phyloP scores from a whole-genome alignment of 176 grass and related monocot genomes.

The Echinochloa phyllopogon region DNA sequence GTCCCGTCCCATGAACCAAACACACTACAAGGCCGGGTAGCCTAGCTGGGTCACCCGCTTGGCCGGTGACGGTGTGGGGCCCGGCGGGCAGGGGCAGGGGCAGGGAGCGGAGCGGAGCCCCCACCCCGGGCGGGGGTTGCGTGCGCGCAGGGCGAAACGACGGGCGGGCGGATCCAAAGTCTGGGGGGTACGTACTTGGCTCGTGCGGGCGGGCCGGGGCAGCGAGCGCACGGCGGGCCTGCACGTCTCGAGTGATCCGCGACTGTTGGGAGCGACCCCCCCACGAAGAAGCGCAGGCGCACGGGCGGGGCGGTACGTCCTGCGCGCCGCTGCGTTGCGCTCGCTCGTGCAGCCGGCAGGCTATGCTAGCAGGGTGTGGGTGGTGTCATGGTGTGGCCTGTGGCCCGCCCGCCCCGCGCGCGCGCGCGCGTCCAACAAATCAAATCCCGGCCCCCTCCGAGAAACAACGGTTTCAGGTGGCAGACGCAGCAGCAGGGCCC shows the following conservation, averaged over 20 bases:
- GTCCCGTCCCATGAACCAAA: too few relatives aligned
- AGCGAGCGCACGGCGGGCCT: not conserved
- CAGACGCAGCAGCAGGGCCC: not conserved
- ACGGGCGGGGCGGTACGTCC: slow-evolving; percentile 6
- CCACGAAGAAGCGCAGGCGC: not conserved
- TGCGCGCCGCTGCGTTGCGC: not conserved
- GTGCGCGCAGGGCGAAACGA: not conserved
- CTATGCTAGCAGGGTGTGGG: not conserved
- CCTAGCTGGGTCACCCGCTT: not conserved
- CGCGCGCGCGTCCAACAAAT: not conserved
- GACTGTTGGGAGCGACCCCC: slow-evolving; percentile 26
- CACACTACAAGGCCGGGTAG: not conserved
- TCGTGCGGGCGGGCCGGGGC: not conserved
- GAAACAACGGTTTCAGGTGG: slow-evolving; percentile 60
- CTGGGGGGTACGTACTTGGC: too few relatives aligned
- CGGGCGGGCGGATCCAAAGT: slow-evolving; percentile 13
- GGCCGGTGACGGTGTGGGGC: too few relatives aligned
- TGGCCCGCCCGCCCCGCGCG: not conserved
- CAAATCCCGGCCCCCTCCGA: slow-evolving; percentile 6
- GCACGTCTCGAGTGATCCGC: not conserved
- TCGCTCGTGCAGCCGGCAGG: not conserved
- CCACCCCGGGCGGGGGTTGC: not conserved
- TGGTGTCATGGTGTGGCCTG: too few relatives aligned
- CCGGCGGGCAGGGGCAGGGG: too few relatives aligned
- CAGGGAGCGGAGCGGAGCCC: not conserved